Percentiles rank a stretch among this genome's conserved stretches.
Evolutionary conservation across 345 rosid genomes (phyloP).

Genomic region (Heritiera littoralis): DNA sequence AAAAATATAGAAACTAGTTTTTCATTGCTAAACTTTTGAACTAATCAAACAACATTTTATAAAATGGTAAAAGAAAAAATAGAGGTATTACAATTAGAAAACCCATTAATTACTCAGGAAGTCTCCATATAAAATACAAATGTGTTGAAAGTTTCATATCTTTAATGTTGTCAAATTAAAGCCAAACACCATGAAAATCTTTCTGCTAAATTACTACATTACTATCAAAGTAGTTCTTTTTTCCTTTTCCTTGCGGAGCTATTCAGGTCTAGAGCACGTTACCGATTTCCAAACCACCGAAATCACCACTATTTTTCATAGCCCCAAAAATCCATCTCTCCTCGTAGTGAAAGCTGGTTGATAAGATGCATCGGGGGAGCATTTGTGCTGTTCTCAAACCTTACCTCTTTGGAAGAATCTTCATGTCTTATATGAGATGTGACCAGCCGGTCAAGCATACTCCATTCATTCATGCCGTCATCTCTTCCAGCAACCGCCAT

Average conservation of each 20-base stretch:
- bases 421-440: slow-evolving; percentile 55
- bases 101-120: too few species aligned
- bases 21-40: too few species aligned
- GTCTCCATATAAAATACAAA: background rate
- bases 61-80: too few species aligned
- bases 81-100: too few species aligned
- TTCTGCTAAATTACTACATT: background rate
- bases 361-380: slow-evolving; percentile 47
- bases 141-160: background rate
- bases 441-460: slow-evolving; percentile 69
- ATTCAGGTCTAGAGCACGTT: too few species aligned
- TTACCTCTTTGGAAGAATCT: slow-evolving; percentile 49
- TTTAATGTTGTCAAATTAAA: too few species aligned
- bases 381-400: slow-evolving; percentile 47
- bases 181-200: background rate
- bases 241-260: too few species aligned
- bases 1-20: too few species aligned
- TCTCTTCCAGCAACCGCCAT: slow-evolving; percentile 33
- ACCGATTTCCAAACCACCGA: too few species aligned
- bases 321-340: slow-evolving; percentile 97
- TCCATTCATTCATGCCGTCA: slow-evolving; percentile 69
- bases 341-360: slow-evolving; percentile 64
- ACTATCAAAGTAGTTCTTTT: background rate
- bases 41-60: too few species aligned
- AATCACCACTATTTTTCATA: slow-evolving; percentile 73